Base-by-base conservation (phyloP, 352 stramenopile species). In the Phytophthora meadii region DNA sequence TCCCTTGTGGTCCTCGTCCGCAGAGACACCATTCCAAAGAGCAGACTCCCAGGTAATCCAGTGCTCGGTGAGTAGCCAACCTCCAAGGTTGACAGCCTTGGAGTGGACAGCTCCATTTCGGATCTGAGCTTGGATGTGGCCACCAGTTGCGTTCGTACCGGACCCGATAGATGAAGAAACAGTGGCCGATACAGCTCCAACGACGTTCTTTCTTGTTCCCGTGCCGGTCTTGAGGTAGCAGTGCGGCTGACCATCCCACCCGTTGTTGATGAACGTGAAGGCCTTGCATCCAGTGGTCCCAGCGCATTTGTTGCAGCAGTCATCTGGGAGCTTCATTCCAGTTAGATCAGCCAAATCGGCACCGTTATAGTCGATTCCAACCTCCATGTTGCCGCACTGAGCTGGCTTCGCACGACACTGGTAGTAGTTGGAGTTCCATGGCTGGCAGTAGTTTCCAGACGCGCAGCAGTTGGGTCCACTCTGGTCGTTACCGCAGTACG, bases 351-450 rank as follows among this genome's bases (percentile, higher is more conserved):
- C 40, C 7, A 64, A 24, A 27, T 65, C 36, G 42, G 25, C 52
- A 17, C 34, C 22, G 12, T 59, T 54, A 22, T 77, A 82, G 55
- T 82, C 78, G 2, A 75, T 48, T 36, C 76, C 67, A n/a, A 74
- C 57, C 11, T 76, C 44, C 41, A 72, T 68, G 15, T 28, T 52
- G 9, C 30, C 53, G 54, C 76, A 86, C 41, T 61, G 30, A 22
- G 57, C 22, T 15, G 72, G 67, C 34, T 59, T 57, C 15, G 61
- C 27, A 34, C 70, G 32, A 34, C 78, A 87, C 42, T 87, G 76
- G 65, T 76, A 84, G 68, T 80, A 78, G 14, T 15, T 51, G 2
- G 67, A 41, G 46, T 83, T 72, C 78, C 78, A 87, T 2, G 78
- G 72, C 47, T 79, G 75, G 62, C 78, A 87, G 53, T 77, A 87